A percentile compares a stretch with the other conserved stretches of the same genome.
Conservation (phyloP, 2,329 filamentous ascomycete species). For the Chaetomium sp. region DNA sequence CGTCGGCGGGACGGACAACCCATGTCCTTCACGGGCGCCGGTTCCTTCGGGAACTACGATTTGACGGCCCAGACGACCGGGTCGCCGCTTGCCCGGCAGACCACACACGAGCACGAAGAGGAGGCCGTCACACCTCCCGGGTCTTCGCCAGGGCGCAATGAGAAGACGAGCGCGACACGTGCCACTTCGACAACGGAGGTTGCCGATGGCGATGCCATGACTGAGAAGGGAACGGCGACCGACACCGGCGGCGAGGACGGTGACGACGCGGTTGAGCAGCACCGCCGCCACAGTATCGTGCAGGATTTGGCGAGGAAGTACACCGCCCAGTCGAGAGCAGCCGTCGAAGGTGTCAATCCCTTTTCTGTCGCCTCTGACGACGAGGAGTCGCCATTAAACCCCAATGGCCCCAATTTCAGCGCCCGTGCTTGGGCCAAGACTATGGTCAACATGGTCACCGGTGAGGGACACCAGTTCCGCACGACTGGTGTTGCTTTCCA, state of each 20-base stretch:
- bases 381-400: constrained; percentile 51
- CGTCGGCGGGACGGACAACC: constrained; percentile 11
- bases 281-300: constrained; percentile 55
- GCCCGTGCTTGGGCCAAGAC: constrained; percentile 62
- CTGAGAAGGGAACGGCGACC: constrained; percentile 36
- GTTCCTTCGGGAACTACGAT: constrained; percentile 53
- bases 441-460: constrained; percentile 55
- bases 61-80: constrained; percentile 49
- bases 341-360: constrained; percentile 47
- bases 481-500: constrained; percentile 67
- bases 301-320: constrained; percentile 59
- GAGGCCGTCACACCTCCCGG: constrained; percentile 24
- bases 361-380: constrained; percentile 47
- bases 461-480: constrained; percentile 58
- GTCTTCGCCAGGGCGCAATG: constrained; percentile 35
- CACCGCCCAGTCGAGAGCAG: constrained; percentile 50
- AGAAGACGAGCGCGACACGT: constrained; percentile 40
- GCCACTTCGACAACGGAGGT: constrained; percentile 44
- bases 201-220: constrained; percentile 35
- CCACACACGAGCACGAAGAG: constrained; percentile 38
- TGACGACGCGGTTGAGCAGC: constrained; percentile 49
- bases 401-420: constrained; percentile 52
- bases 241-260: constrained; percentile 41
- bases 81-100: constrained; percentile 40
- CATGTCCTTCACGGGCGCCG: constrained; percentile 48